Evolutionary conservation across 2,329 filamentous ascomycete species (phyloP).

Genomic region (Escovopsis sp.): DNA sequence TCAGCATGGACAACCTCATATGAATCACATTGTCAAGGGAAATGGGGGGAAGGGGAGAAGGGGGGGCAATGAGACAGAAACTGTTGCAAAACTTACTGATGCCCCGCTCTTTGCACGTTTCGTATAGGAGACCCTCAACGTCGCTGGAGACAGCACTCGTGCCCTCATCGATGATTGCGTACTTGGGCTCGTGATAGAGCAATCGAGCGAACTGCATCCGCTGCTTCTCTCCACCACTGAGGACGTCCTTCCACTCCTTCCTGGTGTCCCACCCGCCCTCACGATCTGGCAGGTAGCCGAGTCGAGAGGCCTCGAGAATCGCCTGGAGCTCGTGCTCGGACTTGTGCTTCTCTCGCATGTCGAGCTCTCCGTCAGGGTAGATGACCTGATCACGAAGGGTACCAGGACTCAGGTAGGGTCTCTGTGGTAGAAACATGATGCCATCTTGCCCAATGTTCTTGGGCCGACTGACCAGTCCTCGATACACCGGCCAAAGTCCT

Average conservation of each 20-base stretch:
- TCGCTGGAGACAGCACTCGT: constrained; percentile 90
- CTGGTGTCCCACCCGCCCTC: constrained; percentile 95
- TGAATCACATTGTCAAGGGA: neutral
- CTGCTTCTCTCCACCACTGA: constrained; percentile 97
- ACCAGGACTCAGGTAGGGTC: constrained; percentile 81
- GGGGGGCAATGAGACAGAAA: neutral
- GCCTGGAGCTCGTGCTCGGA: constrained; percentile 64
- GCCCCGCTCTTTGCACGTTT: constrained; percentile 80
- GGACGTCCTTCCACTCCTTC: constrained; percentile 96
- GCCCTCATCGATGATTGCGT: constrained; percentile 89
- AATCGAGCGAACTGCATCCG: constrained; percentile 81
- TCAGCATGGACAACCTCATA: constrained; percentile 3
- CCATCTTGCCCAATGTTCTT: constrained; percentile 70
- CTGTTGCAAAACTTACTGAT: constrained; percentile 53
- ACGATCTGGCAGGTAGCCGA: constrained; percentile 80
- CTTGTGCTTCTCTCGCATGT: constrained; percentile 74
- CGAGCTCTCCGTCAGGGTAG: constrained; percentile 86
- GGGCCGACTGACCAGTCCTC: constrained; percentile 78
- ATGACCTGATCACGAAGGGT: constrained; percentile 95
- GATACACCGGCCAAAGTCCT: constrained; percentile 91
- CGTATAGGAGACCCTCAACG: constrained; percentile 86
- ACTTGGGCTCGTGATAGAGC: constrained; percentile 87
- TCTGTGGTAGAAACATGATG: constrained; percentile 96
- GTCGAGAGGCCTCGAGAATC: constrained; percentile 66
- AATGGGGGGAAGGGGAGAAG: too few species aligned